Base-by-base conservation (phyloP, 352 stramenopile species). In the Phytophthora sp. region DNA sequence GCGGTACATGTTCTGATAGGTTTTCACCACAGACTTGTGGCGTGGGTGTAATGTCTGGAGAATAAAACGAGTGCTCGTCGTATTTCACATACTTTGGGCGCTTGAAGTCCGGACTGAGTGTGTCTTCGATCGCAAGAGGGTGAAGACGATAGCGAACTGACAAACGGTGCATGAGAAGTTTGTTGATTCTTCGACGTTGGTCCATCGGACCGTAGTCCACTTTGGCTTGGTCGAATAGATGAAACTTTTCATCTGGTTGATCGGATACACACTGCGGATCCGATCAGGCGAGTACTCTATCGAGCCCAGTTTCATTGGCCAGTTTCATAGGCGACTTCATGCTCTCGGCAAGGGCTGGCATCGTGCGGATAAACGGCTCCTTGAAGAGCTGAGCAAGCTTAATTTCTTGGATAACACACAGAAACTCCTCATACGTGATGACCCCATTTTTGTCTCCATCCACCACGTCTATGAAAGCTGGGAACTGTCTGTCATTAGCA, bases 321-420 rank as follows among this genome's bases (percentile, higher is more conserved):
- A 93, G 36, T 18, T 58, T 56, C 8, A 75, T 33, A 21, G 67
- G 31, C 16, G 66, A 57, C 13, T 57, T 71, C 15, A 59, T 23
- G 7, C 46, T 61, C 0, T 77, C 63, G 0, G 82, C 80, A 80
- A 69, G 33, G 30, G 58, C 23, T 4, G 69, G 69, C 59, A 72
- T 65, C 0, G 88, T 79, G 1, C 51, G 63, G 9, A 91, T 24
- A 55, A 89, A 88, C 18, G 71, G 57, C 18, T 80, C 69, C 26
- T 77, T 86, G 56, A 96, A 93, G 24, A 96, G 74, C 55, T 95
- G 84, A 39, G 84, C 86, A 20, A 95, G 71, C 66, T 96, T 96
- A 58, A 94, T 91, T 63, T 91, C 87, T 42, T 96, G 88, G 41
- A 94, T 86, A n/a, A 85, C 85, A 21, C 81, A 76, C 57, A 90